A percentile compares a stretch with the other conserved stretches of the same genome.
These are phyloP conservation scores for Backusella westeae DNA, from an alignment of 192 early-diverging fungal genomes.

Conservation along the genomic window DNA sequence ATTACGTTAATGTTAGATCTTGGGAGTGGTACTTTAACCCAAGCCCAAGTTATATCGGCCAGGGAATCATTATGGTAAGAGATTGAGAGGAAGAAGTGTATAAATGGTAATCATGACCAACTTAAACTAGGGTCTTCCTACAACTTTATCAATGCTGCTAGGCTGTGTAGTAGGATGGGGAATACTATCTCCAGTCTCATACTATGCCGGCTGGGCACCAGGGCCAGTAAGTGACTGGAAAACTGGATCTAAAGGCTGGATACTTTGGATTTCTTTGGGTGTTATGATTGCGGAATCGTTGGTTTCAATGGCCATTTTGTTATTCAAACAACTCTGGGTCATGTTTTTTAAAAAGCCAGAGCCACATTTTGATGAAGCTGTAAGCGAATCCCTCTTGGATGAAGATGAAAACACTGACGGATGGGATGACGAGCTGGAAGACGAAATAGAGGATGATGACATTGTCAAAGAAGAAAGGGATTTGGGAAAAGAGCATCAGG, in stretches of 20 bases:
- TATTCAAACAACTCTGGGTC: conserved; percentile 32
- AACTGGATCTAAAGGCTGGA: conserved; percentile 70
- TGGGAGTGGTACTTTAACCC: conserved; percentile 77
- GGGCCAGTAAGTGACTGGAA: conserved; percentile 70
- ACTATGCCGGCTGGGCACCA: conserved; percentile 65
- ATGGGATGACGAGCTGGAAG: conserved; percentile 24
- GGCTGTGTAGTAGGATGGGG: conserved; percentile 74
- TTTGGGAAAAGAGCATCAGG: conserved; percentile 50
- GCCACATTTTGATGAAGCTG: neutral
- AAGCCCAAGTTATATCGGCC: conserved; percentile 72
- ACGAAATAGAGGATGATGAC: conserved; percentile 25
- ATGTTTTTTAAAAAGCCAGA: conserved; percentile 25
- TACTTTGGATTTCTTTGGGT: conserved; percentile 75
- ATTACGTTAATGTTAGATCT: conserved; percentile 42
- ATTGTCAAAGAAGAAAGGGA: conserved; percentile 34
- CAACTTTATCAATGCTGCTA: conserved; percentile 66
- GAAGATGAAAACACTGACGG: conserved; percentile 25
- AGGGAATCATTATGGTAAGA: conserved; percentile 73
- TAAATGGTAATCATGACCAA: neutral
- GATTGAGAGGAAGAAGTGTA: neutral
- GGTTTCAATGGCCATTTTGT: conserved; percentile 58
- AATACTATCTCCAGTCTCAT: conserved; percentile 64
- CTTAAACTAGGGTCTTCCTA: conserved; percentile 57
- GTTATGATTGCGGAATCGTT: conserved; percentile 78
- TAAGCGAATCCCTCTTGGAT: conserved; percentile 9